phyloP scores from a whole-genome alignment of 371 early-diverging fungal genomes.

The Apophysomyces trapeziformis region DNA sequence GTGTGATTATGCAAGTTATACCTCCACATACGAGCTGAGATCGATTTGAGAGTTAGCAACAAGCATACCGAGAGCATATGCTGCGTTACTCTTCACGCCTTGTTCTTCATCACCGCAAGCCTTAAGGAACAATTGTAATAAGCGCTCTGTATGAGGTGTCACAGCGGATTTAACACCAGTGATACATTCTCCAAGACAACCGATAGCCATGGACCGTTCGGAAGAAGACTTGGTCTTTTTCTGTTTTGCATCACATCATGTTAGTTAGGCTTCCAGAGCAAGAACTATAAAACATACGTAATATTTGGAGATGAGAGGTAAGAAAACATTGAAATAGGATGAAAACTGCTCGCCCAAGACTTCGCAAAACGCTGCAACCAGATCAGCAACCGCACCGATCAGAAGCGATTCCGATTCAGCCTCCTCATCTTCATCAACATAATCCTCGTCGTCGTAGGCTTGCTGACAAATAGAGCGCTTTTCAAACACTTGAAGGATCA shows the following conservation, averaged over 20 bases:
- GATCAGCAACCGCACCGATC: conserved; percentile 82
- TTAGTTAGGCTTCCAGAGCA: background rate
- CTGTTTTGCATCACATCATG: conserved; percentile 1
- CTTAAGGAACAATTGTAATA: conserved; percentile 66
- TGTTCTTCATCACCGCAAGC: conserved; percentile 78
- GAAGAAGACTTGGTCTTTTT: conserved; percentile 71
- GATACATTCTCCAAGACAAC: conserved; percentile 84
- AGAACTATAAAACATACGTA: conserved; percentile 47
- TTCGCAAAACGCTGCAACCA: conserved; percentile 77
- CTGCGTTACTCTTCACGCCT: conserved; percentile 87
- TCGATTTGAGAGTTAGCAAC: conserved; percentile 72
- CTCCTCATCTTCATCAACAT: conserved; percentile 78
- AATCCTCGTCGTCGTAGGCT: conserved; percentile 71
- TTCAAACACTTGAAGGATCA: conserved; percentile 73
- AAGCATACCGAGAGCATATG: conserved; percentile 83
- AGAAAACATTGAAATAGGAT: conserved; percentile 73
- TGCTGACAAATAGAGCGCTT: conserved; percentile 87
- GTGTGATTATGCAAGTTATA: background rate
- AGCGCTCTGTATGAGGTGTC: conserved; percentile 77
- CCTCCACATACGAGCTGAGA: conserved; percentile 53
- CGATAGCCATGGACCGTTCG: conserved; percentile 91
- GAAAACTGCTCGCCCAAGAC: conserved; percentile 78
- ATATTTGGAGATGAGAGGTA: conserved; percentile 83
- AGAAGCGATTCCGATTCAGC: conserved; percentile 85
- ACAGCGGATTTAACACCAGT: conserved; percentile 75